phyloP scores from a whole-genome alignment of 495 filamentous ascomycete genomes.

The Aspergillus saccharolyticus region DNA sequence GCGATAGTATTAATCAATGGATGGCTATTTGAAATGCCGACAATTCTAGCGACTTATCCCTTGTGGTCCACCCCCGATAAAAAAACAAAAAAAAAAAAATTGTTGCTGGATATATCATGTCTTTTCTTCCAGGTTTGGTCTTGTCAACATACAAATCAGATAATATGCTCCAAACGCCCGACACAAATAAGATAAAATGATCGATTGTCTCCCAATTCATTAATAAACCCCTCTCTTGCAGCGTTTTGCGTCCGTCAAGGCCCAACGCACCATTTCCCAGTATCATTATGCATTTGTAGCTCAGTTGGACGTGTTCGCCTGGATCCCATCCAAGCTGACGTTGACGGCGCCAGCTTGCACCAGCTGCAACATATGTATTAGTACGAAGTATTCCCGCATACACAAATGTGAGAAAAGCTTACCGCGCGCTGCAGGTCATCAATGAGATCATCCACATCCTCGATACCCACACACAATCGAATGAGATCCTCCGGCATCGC shows the following conservation, averaged over 20 bases:
- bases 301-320: conserved; percentile 33
- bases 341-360: conserved; percentile 91
- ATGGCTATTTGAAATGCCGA: not conserved
- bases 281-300: not conserved
- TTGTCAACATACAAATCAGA: not conserved
- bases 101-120: not conserved
- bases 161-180: not conserved
- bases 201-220: not conserved
- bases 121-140: not conserved
- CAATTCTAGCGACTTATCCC: not conserved
- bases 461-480: conserved; percentile 90
- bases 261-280: not conserved
- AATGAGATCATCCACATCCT: conserved; percentile 87
- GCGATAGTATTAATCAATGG: not conserved
- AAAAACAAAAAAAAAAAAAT: not conserved
- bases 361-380: conserved; percentile 49
- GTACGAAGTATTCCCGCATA: conserved; percentile 12
- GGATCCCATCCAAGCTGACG: conserved; percentile 71
- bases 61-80: not conserved
- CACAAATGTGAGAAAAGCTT: conserved; percentile 40
- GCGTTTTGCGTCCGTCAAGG: not conserved
- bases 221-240: not conserved
- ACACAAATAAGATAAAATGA: not conserved
- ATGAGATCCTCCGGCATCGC: conserved; percentile 96
- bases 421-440: conserved; percentile 88